Evolutionary conservation across 1,284 basidiomycete species (phyloP), one percentile per base, ranked within the genome.

Genomic region (Cryptococcus sp.): DNA sequence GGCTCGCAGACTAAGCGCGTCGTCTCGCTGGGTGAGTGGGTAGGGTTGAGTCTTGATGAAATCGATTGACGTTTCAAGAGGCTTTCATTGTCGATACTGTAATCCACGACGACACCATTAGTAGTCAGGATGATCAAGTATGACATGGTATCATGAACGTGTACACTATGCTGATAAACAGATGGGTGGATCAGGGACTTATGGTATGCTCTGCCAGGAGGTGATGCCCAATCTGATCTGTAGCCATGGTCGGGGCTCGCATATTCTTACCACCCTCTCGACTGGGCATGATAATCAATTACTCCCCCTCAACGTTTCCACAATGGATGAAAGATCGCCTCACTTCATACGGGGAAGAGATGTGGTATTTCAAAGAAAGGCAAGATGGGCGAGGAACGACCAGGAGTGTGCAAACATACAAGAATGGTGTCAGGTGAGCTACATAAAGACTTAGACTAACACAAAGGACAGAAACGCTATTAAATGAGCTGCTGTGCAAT

Each of bases 141-240:
- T 21, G 63, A 41, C 7, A 11, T 14, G 47, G 49, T 54, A 37
- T 45, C 54, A 25, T 2, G 18, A 32, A 45, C 16, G 18, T 1
- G 22, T 4, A 14, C 40, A 36, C 37, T 50, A 25, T 39, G 18
- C 1, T 49, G 24, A n/a, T 31, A 19, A 2, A 4, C 43, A 75
- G 72, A 64, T 75, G 23, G 73, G 72, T 0, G 73, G 73, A 21
- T 71, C 64, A 7, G 73, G 73, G 0, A 69, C 69, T 9, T 75
- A 73, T 28, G 65, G 72, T 75, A 34, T 22, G 62, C 57, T 3
- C 4, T 28, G 14, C 3, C 10, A 23, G n/a, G n/a, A n/a, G n/a
- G 13, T 14, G 10, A 23, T 28, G 45, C 4, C n/a, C 22, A 28
- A 22, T 41, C 16, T 19, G 11, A 16, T 32, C 19, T 25, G 7